phyloP scores from a whole-genome alignment of 495 filamentous ascomycete genomes.

The Penicillium angulare region DNA sequence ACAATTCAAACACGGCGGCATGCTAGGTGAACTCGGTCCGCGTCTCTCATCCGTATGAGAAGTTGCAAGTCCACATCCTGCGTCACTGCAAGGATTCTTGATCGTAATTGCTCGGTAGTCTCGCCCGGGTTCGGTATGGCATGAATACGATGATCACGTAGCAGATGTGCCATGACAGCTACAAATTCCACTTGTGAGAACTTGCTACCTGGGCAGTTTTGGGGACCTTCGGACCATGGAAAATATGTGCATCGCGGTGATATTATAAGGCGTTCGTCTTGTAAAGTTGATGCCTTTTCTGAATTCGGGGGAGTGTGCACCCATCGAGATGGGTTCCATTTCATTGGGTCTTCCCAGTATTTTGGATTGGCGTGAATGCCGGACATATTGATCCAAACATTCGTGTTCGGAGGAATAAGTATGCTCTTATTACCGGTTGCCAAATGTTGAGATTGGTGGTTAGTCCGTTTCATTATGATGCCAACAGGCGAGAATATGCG shows the following conservation, averaged over 20 bases:
- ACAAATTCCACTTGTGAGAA: slow-evolving; percentile 56
- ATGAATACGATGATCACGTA: not conserved
- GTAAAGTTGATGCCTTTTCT: too few relatives aligned
- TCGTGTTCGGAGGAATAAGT: slow-evolving; percentile 27
- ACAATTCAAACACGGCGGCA: not conserved
- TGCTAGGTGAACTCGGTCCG: not conserved
- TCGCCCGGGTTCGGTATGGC: not conserved
- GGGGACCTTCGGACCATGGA: slow-evolving; percentile 48
- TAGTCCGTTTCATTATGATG: slow-evolving; percentile 39
- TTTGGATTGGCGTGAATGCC: slow-evolving; percentile 12
- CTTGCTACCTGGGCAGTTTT: slow-evolving; percentile 49
- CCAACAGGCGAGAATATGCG: slow-evolving; percentile 47
- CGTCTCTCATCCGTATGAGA: not conserved
- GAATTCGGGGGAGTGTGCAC: not conserved
- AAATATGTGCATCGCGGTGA: slow-evolving; percentile 40
- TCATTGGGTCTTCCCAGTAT: slow-evolving; percentile 42
- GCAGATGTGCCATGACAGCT: slow-evolving; percentile 31
- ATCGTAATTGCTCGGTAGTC: not conserved
- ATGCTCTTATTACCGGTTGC: slow-evolving; percentile 14
- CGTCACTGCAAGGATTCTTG: not conserved
- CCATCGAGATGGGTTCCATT: slow-evolving; percentile 52
- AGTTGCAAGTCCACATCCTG: not conserved
- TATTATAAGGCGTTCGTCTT: slow-evolving; percentile 15
- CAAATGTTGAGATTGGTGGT: slow-evolving; percentile 23
- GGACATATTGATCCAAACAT: slow-evolving; percentile 34